phyloP scores from a whole-genome alignment of 1,284 basidiomycete species.

The Ustilago shanxiensis region DNA sequence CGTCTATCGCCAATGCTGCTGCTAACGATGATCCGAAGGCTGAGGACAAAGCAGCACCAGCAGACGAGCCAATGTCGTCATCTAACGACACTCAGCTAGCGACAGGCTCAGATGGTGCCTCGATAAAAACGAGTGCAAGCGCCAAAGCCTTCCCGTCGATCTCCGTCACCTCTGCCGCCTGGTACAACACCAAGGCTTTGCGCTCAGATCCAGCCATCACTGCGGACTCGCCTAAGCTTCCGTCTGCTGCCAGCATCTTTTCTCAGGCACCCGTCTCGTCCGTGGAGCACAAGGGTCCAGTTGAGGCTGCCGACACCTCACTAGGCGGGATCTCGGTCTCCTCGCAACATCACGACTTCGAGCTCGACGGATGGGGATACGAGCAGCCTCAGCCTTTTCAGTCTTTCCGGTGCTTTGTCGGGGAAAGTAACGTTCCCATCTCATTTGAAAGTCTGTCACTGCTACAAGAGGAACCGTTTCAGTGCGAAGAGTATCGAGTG shows the following conservation, averaged over 20 bases:
- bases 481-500: slow-evolving; percentile 19
- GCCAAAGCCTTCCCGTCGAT: slow-evolving; percentile 56
- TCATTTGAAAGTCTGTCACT: slow-evolving; percentile 15
- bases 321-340: slow-evolving; percentile 23
- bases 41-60: not conserved
- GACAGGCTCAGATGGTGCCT: slow-evolving; percentile 21
- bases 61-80: not conserved
- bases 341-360: slow-evolving; percentile 54
- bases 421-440: slow-evolving; percentile 21
- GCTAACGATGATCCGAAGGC: not conserved
- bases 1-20: not conserved
- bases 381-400: slow-evolving; percentile 39
- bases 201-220: slow-evolving; percentile 22
- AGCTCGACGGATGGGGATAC: slow-evolving; percentile 53
- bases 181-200: slow-evolving; percentile 51
- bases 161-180: slow-evolving; percentile 56
- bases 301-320: slow-evolving; percentile 23
- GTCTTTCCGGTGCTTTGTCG: slow-evolving; percentile 34
- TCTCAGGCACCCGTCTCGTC: not conserved
- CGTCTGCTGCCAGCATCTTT: slow-evolving; percentile 24
- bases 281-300: too few species aligned
- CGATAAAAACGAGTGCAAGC: slow-evolving; percentile 34
- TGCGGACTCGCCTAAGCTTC: slow-evolving; percentile 22
- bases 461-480: slow-evolving; percentile 19
- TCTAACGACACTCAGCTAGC: not conserved